A percentile compares a stretch with the other conserved stretches of the same genome.
Conservation (phyloP, 2,329 filamentous ascomycete genomes). For the Paradendryphiella salina region DNA sequence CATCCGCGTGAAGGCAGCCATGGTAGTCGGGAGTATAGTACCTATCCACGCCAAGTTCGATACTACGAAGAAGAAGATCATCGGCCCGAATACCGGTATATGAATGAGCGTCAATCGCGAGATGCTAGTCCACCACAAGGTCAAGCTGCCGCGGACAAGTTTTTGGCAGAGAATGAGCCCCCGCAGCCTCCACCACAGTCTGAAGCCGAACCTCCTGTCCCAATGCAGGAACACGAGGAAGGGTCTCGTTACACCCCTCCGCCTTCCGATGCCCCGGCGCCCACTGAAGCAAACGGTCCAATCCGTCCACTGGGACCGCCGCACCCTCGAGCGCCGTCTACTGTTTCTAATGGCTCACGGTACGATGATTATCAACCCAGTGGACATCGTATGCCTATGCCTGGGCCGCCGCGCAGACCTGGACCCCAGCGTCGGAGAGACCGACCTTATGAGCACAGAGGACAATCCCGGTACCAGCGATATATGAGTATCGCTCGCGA, state of each 20-base stretch:
- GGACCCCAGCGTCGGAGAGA: conserved; percentile 41
- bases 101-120: conserved; percentile 25
- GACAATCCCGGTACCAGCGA: conserved; percentile 43
- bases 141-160: conserved; percentile 42
- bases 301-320: conserved; percentile 23
- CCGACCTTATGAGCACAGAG: conserved; percentile 36
- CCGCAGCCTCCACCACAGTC: conserved; percentile 17
- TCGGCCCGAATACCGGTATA: conserved; percentile 29
- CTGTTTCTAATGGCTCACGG: conserved; percentile 40
- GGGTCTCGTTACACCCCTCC: conserved; percentile 38
- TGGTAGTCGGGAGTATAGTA: conserved; percentile 31
- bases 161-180: conserved; percentile 37
- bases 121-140: conserved; percentile 29
- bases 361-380: conserved; percentile 33
- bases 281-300: conserved; percentile 21
- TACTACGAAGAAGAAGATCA: conserved; percentile 34
- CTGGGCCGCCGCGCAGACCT: conserved; percentile 33
- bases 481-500: conserved; percentile 44
- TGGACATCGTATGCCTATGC: conserved; percentile 32
- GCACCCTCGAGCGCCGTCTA: conserved; percentile 33
- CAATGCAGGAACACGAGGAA: conserved; percentile 33
- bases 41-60: conserved; percentile 33
- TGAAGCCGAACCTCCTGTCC: conserved; percentile 20
- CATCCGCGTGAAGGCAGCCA: conserved; percentile 35
- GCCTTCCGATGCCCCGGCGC: conserved; percentile 20